Evolutionary conservation across 2,329 filamentous ascomycete species (phyloP).

Genomic region (Gremmenia infestans): DNA sequence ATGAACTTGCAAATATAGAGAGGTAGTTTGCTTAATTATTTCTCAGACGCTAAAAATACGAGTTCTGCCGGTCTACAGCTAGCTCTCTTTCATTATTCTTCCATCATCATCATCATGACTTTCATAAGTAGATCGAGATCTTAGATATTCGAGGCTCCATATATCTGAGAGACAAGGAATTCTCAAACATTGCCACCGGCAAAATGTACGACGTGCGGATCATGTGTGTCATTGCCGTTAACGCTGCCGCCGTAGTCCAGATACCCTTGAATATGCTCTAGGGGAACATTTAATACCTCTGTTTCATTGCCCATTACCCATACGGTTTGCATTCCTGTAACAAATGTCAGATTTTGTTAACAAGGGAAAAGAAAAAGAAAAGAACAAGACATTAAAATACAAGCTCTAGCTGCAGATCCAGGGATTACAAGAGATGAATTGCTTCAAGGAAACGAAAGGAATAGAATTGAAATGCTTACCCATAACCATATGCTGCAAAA

Average conservation of each 20-base stretch:
- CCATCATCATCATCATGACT: too few relatives aligned
- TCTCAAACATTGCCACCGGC: background rate
- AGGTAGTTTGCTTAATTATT: too few relatives aligned
- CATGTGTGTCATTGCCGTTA: conserved; percentile 25
- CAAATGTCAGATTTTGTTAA: too few relatives aligned
- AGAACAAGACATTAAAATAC: background rate
- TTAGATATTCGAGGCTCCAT: too few relatives aligned
- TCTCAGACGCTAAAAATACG: too few relatives aligned
- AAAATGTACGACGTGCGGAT: background rate
- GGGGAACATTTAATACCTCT: conserved; percentile 19
- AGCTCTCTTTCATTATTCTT: too few relatives aligned
- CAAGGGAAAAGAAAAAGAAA: background rate
- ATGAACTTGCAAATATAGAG: too few relatives aligned
- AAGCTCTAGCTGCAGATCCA: conserved; percentile 28
- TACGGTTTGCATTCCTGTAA: background rate
- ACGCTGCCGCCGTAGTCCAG: conserved; percentile 30
- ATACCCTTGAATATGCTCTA: conserved; percentile 29
- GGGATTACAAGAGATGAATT: background rate
- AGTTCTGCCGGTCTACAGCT: too few relatives aligned
- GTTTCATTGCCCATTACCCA: conserved; percentile 34
- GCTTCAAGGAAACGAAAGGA: too few relatives aligned
- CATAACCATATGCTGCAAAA: conserved; percentile 45
- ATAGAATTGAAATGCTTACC: conserved; percentile 19
- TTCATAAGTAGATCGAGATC: too few relatives aligned
- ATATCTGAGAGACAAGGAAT: too few relatives aligned